These are phyloP conservation scores for Backusella sp. DNA, from an alignment of 192 early-diverging fungal species.

Conservation along the genomic window DNA sequence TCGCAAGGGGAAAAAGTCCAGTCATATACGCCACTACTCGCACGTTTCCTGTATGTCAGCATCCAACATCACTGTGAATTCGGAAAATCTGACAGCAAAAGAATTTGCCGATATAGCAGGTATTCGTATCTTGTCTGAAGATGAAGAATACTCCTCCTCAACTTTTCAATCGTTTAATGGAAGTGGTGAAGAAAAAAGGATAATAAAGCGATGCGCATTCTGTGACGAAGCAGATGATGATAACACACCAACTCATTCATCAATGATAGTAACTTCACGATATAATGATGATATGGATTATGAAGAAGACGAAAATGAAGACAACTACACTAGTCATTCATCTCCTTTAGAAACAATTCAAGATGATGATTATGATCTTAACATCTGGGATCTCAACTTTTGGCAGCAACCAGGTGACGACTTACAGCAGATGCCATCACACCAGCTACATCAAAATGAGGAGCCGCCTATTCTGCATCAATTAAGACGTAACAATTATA, in stretches of 20 bases:
- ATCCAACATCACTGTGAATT: constrained; percentile 37
- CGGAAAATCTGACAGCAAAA: constrained; percentile 36
- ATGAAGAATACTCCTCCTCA: not conserved
- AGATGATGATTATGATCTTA: not conserved
- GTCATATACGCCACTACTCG: constrained; percentile 27
- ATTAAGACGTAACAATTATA: constrained; percentile 1
- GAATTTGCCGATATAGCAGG: constrained; percentile 39
- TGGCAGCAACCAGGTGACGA: not conserved
- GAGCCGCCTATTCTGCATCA: constrained; percentile 18
- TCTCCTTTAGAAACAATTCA: not conserved
- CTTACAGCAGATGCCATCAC: not conserved
- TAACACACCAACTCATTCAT: not conserved
- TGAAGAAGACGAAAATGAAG: not conserved
- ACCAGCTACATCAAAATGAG: not conserved
- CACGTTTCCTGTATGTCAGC: constrained; percentile 27
- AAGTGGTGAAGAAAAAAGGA: not conserved
- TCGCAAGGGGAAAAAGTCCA: not conserved
- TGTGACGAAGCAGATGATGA: constrained; percentile 4
- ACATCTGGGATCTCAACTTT: constrained; percentile 4
- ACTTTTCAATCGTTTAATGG: not conserved
- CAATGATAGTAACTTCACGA: not conserved
- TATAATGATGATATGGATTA: not conserved
- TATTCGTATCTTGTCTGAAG: constrained; percentile 27
- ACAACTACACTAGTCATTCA: not conserved
- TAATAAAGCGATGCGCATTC: not conserved